Evolutionary conservation across 148 eudicot species (phyloP), one percentile per base, ranked within the genome.

Genomic region (Heliamphora exappendiculata): DNA sequence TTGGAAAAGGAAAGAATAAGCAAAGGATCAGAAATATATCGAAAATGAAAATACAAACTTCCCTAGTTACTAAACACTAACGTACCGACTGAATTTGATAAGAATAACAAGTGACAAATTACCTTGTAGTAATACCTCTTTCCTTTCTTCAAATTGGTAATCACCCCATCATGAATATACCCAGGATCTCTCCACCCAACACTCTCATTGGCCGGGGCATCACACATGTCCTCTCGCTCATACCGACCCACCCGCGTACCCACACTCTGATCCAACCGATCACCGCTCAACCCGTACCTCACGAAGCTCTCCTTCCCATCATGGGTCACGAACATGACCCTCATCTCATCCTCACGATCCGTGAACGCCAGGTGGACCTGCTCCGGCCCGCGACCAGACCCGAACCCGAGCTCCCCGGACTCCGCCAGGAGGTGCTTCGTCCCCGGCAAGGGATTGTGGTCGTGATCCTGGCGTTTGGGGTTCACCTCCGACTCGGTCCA

Each of bases 121-220:
- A 94, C 96, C 97, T 92, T 84, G 66, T 91, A 94, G 82, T 84
- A 89, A 77, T 94, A 92, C 76, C 85, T 88, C 72, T 71, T 85
- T 34, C 97, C 97, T 39, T 78, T 82, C 70, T 76, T 80, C 88
- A 95, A 87, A 73, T 79, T 77, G 12, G 63, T 66, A 92, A 95
- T 89, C 24, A 92, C 88, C 16, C 94, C 96, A 85, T 89, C 88
- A 85, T 87, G 91, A 67, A 91, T 82, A 79, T 80, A 93, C 84
- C 98, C 99, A 63, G 99, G 99, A 85, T 96, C 99, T 24, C 99
- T 87, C 99, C 99, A 96, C 31, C 99, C 99, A 75, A 86, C 67
- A 69, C 91, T 93, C 63, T 75, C 65, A 83, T 96, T 96, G 20
- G 99, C 99, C 9, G 99, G 99, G 1, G 80, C 49, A 80, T 93